Percentiles rank a stretch among this genome's conserved stretches.
These are phyloP conservation scores for Xylaria sp. DNA, from an alignment of 2,329 filamentous ascomycete genomes.

Conservation along the genomic window DNA sequence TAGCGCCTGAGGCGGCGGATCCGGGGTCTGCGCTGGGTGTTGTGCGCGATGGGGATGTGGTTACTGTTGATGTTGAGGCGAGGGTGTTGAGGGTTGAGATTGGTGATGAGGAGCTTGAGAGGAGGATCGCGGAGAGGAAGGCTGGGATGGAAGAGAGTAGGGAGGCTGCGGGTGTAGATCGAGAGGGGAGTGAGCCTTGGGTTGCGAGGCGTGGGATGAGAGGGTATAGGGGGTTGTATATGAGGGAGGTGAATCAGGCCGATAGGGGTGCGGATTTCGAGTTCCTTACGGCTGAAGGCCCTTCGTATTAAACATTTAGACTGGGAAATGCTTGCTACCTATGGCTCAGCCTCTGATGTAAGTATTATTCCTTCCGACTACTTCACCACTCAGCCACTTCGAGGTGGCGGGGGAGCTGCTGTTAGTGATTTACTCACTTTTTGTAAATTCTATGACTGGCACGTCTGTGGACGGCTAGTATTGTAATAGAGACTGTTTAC, in stretches of 20 bases:
- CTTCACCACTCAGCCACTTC: not conserved
- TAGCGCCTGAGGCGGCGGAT: constrained; percentile 83
- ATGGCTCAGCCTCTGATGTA: not conserved
- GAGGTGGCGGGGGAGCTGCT: not conserved
- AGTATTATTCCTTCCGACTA: not conserved
- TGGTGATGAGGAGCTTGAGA: constrained; percentile 74
- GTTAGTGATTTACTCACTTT: not conserved
- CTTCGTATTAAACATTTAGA: not conserved
- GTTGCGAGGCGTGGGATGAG: constrained; percentile 55
- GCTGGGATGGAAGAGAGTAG: constrained; percentile 46
- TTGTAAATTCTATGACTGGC: not conserved
- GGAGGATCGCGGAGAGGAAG: constrained; percentile 71
- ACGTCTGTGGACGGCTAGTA: not conserved
- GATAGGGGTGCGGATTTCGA: constrained; percentile 70
- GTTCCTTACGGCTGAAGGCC: constrained; percentile 64
- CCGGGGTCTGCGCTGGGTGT: constrained; percentile 82
- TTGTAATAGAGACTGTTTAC: too few relatives aligned
- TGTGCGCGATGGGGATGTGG: constrained; percentile 78
- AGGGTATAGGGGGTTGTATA: constrained; percentile 70
- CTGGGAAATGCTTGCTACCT: not conserved
- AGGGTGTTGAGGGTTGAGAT: constrained; percentile 70
- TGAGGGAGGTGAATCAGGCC: constrained; percentile 69
- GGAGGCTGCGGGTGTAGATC: constrained; percentile 65
- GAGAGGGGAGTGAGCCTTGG: constrained; percentile 66
- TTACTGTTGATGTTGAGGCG: constrained; percentile 81